phyloP scores from a whole-genome alignment of 371 early-diverging fungal species.

The Dinochytrium kinnereticum region DNA sequence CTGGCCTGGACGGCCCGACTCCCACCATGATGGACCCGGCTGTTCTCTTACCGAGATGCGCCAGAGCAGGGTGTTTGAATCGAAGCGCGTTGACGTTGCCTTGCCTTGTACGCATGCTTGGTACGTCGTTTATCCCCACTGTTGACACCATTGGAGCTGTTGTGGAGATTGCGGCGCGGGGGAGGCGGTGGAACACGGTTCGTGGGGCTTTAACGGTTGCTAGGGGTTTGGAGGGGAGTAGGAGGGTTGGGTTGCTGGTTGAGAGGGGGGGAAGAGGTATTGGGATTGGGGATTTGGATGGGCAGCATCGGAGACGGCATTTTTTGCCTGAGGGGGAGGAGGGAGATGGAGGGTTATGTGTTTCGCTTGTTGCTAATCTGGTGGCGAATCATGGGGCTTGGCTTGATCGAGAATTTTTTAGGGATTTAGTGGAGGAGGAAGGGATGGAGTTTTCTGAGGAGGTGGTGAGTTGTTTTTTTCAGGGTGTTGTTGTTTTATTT shows the following conservation, averaged over 20 bases:
- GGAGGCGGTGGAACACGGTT: slow-evolving; percentile 34
- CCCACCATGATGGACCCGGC: neutral
- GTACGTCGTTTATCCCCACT: neutral
- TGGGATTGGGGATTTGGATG: slow-evolving; percentile 20
- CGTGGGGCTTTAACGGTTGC: slow-evolving; percentile 27
- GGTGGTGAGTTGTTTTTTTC: slow-evolving; percentile 22
- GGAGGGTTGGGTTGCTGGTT: slow-evolving; percentile 3
- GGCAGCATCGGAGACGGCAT: slow-evolving; percentile 27
- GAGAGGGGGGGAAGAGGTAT: no score
- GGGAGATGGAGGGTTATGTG: neutral
- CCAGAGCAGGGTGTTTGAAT: slow-evolving; percentile 10
- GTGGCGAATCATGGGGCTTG: slow-evolving; percentile 31
- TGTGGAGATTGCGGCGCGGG: slow-evolving; percentile 29
- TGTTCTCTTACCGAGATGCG: slow-evolving; percentile 10
- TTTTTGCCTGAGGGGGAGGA: slow-evolving; percentile 12
- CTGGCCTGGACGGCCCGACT: neutral
- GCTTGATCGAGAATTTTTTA: slow-evolving; percentile 24
- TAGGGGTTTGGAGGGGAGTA: neutral
- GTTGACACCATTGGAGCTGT: slow-evolving; percentile 28
- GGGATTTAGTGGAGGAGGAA: slow-evolving; percentile 28
- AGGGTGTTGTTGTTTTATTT: neutral
- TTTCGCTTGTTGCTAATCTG: slow-evolving; percentile 24
- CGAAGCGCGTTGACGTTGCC: slow-evolving; percentile 24
- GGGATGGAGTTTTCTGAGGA: slow-evolving; percentile 19
- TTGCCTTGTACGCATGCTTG: slow-evolving; percentile 19